Conservation (phyloP, 805 yeast genomes). For the Ogataea nonfermentans region DNA sequence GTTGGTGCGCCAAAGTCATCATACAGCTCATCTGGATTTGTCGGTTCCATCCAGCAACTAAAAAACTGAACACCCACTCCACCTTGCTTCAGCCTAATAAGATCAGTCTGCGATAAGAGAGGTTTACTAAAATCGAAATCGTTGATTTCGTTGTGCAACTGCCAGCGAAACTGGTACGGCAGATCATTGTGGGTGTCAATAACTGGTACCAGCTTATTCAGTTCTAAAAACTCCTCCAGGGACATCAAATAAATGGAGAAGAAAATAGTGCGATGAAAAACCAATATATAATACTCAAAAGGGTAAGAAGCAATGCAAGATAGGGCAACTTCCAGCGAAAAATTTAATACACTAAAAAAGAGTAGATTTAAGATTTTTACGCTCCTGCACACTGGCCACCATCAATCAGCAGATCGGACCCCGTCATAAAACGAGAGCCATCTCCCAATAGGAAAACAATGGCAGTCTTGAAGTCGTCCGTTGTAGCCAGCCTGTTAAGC, state of each 20-base stretch:
- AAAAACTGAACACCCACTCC: constrained; percentile 50
- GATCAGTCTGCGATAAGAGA: constrained; percentile 45
- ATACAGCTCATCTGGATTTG: constrained; percentile 37
- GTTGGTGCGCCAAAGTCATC: constrained; percentile 45
- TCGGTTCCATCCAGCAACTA: constrained; percentile 48
- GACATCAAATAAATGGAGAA: constrained; percentile 10
- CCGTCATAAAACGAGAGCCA: constrained; percentile 20
- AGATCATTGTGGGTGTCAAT: constrained; percentile 55
- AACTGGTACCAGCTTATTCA: constrained; percentile 34
- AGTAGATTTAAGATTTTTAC: constrained; percentile 14
- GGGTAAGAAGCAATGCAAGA: neutral
- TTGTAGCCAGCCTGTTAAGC: constrained; percentile 18
- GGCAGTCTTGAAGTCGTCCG: constrained; percentile 21
- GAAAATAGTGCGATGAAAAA: no score
- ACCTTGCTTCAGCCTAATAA: constrained; percentile 42
- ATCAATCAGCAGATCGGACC: constrained; percentile 18
- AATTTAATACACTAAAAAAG: no score
- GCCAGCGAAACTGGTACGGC: constrained; percentile 45
- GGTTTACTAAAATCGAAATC: constrained; percentile 40
- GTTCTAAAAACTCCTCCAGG: constrained; percentile 21
- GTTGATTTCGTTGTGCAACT: constrained; percentile 43
- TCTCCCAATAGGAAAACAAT: constrained; percentile 18
- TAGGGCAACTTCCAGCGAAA: no score
- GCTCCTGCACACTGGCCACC: constrained; percentile 32
- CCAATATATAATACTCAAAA: no score